A percentile compares a stretch with the other conserved stretches of the same genome.
These are phyloP conservation scores for Ustilago hordei DNA, from an alignment of 1,284 basidiomycete species.

Conservation along the genomic window DNA sequence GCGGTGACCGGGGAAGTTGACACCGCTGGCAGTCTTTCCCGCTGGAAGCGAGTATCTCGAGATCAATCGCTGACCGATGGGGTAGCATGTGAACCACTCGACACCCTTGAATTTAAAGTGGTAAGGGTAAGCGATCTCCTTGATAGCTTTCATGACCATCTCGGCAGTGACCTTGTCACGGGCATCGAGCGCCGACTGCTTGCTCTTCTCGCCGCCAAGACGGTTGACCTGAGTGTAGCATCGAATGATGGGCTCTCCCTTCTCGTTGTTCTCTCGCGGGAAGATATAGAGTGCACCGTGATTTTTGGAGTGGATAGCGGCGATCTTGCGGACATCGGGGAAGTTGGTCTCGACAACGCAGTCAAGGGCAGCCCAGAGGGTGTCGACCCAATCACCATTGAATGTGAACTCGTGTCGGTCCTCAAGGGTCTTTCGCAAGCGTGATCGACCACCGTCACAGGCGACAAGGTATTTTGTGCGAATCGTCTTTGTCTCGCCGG, in stretches of 20 bases:
- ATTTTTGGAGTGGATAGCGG: constrained; percentile 64
- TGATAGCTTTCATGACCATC: constrained; percentile 69
- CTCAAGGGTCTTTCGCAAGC: constrained; percentile 68
- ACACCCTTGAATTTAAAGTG: constrained; percentile 69
- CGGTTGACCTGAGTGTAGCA: constrained; percentile 69
- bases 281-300: constrained; percentile 70
- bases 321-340: constrained; percentile 66
- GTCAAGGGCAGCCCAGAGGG: constrained; percentile 66
- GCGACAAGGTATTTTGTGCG: constrained; percentile 70
- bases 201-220: constrained; percentile 60
- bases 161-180: constrained; percentile 68
- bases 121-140: constrained; percentile 71
- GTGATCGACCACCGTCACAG: constrained; percentile 69
- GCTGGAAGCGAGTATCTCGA: constrained; percentile 59
- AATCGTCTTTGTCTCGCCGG: constrained; percentile 64
- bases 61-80: constrained; percentile 63
- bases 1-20: constrained; percentile 56
- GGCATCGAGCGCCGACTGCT: constrained; percentile 55
- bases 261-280: constrained; percentile 68
- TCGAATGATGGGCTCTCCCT: constrained; percentile 68
- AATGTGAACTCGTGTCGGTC: constrained; percentile 54
- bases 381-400: constrained; percentile 66
- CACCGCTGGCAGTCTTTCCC: constrained; percentile 30
- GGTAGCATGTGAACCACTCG: constrained; percentile 71
- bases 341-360: constrained; percentile 67